Evolutionary conservation across 768 basidiomycete species (phyloP).

Genomic region (Cystobasidium onofrii): DNA sequence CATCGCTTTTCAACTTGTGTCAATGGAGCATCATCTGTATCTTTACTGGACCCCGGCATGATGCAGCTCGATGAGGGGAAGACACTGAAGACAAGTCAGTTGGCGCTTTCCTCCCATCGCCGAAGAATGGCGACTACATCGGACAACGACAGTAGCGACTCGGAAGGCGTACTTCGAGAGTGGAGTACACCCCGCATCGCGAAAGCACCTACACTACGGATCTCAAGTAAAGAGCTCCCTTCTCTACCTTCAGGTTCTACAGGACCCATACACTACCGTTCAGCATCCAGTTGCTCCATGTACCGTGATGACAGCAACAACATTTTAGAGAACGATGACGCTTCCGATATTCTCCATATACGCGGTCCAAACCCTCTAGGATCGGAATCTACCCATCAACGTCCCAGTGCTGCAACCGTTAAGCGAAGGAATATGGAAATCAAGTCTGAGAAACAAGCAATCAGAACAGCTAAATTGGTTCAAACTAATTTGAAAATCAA

Average conservation of each 20-base stretch:
- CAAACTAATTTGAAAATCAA: conserved; percentile 2
- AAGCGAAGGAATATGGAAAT: background rate
- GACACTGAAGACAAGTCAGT: background rate
- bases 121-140: background rate
- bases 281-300: background rate
- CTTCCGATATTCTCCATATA: background rate
- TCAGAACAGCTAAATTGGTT: background rate
- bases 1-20: conserved; percentile 26
- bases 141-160: background rate
- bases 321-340: background rate
- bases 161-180: background rate
- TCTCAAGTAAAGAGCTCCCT: background rate
- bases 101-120: background rate
- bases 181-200: background rate
- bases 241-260: background rate
- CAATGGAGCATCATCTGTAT: background rate
- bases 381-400: background rate
- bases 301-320: background rate
- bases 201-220: background rate
- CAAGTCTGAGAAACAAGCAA: background rate
- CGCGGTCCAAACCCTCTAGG: background rate
- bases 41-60: conserved; percentile 8
- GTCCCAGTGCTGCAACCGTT: background rate
- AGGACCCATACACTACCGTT: background rate
- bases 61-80: background rate